Conservation (phyloP, 2,329 filamentous ascomycete species). For the Pyrenophora seminiperda region DNA sequence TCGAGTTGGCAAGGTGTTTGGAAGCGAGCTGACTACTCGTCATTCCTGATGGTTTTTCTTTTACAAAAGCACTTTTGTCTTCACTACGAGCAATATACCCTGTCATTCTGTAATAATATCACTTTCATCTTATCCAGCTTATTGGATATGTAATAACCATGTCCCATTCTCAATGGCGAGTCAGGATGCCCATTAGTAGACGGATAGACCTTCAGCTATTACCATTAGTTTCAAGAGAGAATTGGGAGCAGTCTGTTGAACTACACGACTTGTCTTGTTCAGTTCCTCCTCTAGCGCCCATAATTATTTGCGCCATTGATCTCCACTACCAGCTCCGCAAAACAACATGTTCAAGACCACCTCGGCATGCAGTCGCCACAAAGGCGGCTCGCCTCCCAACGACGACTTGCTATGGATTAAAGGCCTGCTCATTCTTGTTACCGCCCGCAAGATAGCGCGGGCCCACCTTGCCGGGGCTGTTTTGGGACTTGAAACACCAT, state of each 20-base stretch:
- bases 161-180: not conserved
- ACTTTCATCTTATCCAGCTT: not conserved
- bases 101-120: not conserved
- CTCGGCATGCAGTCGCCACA: not conserved
- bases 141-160: not conserved
- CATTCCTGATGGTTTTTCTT: not conserved
- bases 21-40: slow-evolving; percentile 20
- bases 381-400: slow-evolving; percentile 15
- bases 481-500: slow-evolving; percentile 41
- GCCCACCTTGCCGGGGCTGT: slow-evolving; percentile 21
- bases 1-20: slow-evolving; percentile 29
- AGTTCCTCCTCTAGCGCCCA: slow-evolving; percentile 7
- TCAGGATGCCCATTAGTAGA: not conserved
- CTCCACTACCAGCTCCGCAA: slow-evolving; percentile 2
- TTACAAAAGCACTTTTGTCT: not conserved
- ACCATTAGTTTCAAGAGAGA: slow-evolving; percentile 2
- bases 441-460: slow-evolving; percentile 37
- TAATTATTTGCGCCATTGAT: slow-evolving; percentile 1
- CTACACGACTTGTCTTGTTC: slow-evolving; percentile 6
- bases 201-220: not conserved
- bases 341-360: slow-evolving; percentile 6
- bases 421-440: slow-evolving; percentile 28
- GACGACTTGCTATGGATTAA: slow-evolving; percentile 23
- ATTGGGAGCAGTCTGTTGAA: slow-evolving; percentile 4
- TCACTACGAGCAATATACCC: slow-evolving; percentile 4